Evolutionary conservation across 768 basidiomycete species (phyloP).

Genomic region (Psilocybe tampanensis): DNA sequence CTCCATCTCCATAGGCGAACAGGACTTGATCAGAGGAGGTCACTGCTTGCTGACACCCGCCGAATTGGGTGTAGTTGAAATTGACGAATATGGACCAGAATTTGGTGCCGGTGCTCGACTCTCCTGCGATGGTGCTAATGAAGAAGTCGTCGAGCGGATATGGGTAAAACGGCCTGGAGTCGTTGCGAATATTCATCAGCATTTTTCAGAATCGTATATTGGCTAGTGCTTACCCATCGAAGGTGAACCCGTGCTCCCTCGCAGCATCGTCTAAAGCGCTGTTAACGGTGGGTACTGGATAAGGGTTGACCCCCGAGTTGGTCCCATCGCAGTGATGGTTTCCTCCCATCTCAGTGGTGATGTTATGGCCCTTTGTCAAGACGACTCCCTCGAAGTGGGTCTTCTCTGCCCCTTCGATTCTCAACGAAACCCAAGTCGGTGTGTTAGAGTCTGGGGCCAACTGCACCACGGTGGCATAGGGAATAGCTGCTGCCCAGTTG

Average conservation of each 20-base stretch:
- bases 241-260: constrained; percentile 30
- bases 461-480: not conserved
- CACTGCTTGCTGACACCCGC: constrained; percentile 44
- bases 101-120: constrained; percentile 28
- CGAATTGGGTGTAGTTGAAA: constrained; percentile 35
- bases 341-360: constrained; percentile 39
- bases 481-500: not conserved
- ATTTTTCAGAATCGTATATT: not conserved
- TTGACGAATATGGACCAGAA: constrained; percentile 41
- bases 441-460: constrained; percentile 7
- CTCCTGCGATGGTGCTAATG: constrained; percentile 38
- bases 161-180: constrained; percentile 31
- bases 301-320: constrained; percentile 33
- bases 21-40: constrained; percentile 31
- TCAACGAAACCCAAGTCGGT: constrained; percentile 32
- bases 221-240: constrained; percentile 46
- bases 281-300: constrained; percentile 42
- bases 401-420: constrained; percentile 37
- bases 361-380: constrained; percentile 40
- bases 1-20: constrained; percentile 42
- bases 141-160: constrained; percentile 47
- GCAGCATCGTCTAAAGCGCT: constrained; percentile 47
- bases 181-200: not conserved
- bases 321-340: constrained; percentile 48
- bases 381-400: constrained; percentile 44